Evolutionary conservation across 306 rosid species (phyloP).

Genomic region (Clitoria ternatea): DNA sequence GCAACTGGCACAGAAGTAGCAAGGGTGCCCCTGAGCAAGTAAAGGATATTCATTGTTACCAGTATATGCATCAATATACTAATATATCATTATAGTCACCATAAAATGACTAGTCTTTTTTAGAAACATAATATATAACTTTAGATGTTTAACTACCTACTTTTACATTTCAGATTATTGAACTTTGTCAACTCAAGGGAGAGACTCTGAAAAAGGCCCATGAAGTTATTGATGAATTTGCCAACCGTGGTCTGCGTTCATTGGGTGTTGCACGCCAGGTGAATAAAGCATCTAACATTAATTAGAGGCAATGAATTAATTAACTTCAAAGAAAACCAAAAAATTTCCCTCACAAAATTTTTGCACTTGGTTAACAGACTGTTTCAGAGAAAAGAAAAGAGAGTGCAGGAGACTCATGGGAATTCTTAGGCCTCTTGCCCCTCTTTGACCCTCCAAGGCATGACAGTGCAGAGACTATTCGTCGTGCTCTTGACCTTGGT

Average conservation of each 20-base stretch:
- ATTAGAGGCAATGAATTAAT: neutral
- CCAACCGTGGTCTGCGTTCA: conserved; percentile 80
- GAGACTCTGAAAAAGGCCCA: conserved; percentile 53
- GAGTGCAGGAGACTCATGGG: conserved; percentile 78
- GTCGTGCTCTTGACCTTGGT: conserved; percentile 89
- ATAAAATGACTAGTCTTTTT: neutral
- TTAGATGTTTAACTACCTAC: neutral
- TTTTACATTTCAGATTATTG: conserved; percentile 56
- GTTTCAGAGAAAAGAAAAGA: conserved; percentile 68
- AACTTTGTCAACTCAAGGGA: conserved; percentile 68
- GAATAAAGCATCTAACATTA: conserved; percentile 17
- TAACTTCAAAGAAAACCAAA: neutral
- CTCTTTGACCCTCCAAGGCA: conserved; percentile 98
- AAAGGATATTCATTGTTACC: neutral
- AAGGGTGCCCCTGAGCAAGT: conserved; percentile 99
- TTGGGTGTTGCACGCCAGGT: conserved; percentile 77
- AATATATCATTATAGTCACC: neutral
- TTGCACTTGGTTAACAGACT: conserved; percentile 38
- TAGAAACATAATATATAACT: neutral
- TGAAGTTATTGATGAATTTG: conserved; percentile 53
- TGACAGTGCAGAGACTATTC: conserved; percentile 94
- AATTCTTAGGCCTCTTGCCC: conserved; percentile 78
- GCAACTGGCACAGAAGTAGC: conserved; percentile 76
- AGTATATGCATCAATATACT: neutral
- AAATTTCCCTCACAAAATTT: neutral